These are phyloP conservation scores for Athelia sp. DNA, from an alignment of 1,284 basidiomycete species.

Conservation along the genomic window DNA sequence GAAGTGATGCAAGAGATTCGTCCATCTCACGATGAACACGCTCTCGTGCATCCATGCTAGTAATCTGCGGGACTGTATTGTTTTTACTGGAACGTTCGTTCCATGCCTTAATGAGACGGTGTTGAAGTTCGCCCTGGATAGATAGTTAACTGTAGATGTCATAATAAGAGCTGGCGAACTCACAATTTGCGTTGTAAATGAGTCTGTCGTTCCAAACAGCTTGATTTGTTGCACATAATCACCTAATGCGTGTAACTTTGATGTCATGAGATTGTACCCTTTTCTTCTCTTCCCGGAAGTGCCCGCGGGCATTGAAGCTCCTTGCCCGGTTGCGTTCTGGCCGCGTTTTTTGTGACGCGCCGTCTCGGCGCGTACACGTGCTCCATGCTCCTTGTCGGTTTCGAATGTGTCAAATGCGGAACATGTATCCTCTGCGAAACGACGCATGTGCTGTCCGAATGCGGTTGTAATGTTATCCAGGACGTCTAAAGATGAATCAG, in stretches of 20 bases:
- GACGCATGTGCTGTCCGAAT: conserved; percentile 13
- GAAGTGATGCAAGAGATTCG: no score
- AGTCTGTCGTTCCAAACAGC: conserved; percentile 26
- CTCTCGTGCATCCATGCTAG: neutral
- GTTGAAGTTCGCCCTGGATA: conserved; percentile 2
- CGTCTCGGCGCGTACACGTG: conserved; percentile 8
- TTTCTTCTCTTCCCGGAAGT: conserved; percentile 1
- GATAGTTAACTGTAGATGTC: conserved; percentile 1
- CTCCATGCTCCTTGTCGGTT: conserved; percentile 19
- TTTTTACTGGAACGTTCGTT: neutral
- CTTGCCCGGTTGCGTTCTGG: neutral
- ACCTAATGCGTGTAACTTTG: conserved; percentile 30
- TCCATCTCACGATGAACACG: neutral
- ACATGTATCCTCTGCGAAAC: conserved; percentile 12
- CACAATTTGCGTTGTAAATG: conserved; percentile 24
- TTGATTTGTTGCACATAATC: conserved; percentile 25
- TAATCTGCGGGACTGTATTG: neutral
- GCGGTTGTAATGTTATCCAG: conserved; percentile 14
- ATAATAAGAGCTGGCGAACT: conserved; percentile 4
- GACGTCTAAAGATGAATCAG: conserved; percentile 15
- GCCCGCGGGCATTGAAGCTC: neutral
- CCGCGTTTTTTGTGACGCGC: neutral
- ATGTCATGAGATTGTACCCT: conserved; percentile 22
- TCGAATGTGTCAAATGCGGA: conserved; percentile 18
- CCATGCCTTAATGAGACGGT: neutral